Conservation (phyloP, 441 rosid genomes). For the Aleurites moluccanus region DNA sequence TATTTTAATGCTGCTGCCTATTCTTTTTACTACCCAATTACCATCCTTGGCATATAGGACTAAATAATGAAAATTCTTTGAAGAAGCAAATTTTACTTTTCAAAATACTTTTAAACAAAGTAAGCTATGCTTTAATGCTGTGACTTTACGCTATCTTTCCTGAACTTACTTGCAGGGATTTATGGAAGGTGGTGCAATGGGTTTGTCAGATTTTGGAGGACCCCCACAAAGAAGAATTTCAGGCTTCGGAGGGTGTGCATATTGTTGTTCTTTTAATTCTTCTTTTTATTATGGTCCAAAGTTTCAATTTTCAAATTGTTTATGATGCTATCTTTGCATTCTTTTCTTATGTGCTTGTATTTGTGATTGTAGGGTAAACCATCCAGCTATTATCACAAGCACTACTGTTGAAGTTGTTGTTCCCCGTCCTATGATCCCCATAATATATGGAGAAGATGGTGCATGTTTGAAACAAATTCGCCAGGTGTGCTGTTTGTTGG, state of each 20-base stretch:
- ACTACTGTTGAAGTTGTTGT: slow-evolving; percentile 77
- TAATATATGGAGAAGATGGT: slow-evolving; percentile 73
- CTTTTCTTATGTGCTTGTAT: slow-evolving; percentile 3
- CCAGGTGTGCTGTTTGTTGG: slow-evolving; percentile 42
- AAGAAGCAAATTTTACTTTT: not conserved
- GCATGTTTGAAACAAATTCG: slow-evolving; percentile 69
- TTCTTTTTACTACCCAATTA: not conserved
- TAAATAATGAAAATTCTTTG: not conserved
- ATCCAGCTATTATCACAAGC: slow-evolving; percentile 63
- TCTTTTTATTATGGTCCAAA: not conserved
- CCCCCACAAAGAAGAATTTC: slow-evolving; percentile 54
- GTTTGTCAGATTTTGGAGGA: slow-evolving; percentile 54
- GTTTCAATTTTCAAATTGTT: slow-evolving; percentile 9
- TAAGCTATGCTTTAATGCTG: not conserved
- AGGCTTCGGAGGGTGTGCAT: slow-evolving; percentile 57
- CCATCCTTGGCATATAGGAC: not conserved
- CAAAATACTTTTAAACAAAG: not conserved
- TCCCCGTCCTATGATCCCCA: slow-evolving; percentile 65
- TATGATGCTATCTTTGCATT: slow-evolving; percentile 1
- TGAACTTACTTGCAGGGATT: slow-evolving; percentile 44
- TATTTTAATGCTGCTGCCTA: not conserved
- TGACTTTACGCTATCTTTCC: slow-evolving; percentile 20
- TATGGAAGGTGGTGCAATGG: slow-evolving; percentile 42
- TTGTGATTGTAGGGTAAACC: slow-evolving; percentile 40
- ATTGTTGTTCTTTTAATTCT: not conserved